Conservation (phyloP, 192 early-diverging fungal species). For the Gamsiella multidivaricata region DNA sequence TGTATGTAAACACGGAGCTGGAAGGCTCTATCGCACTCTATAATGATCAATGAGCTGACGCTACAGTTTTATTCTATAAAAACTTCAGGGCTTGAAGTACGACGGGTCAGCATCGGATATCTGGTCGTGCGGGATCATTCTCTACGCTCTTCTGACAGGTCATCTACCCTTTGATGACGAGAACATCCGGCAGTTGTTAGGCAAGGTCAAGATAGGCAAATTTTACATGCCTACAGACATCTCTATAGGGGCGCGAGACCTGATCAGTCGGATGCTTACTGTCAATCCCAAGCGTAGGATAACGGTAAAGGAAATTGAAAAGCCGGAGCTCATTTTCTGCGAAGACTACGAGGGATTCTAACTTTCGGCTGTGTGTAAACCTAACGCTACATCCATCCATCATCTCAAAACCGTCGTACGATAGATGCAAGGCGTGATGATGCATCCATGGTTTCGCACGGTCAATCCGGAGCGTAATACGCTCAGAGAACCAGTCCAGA, state of each 20-base stretch:
- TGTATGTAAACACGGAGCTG: constrained; percentile 11
- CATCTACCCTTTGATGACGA: constrained; percentile 76
- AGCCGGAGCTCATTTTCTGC: too few species aligned
- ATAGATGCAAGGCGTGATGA: constrained; percentile 64
- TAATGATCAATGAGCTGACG: too few species aligned
- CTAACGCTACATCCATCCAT: too few species aligned
- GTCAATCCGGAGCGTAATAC: constrained; percentile 50
- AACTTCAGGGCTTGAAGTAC: constrained; percentile 64
- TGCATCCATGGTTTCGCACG: constrained; percentile 61
- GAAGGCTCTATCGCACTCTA: background rate
- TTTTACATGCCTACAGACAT: constrained; percentile 65
- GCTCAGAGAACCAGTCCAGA: constrained; percentile 38
- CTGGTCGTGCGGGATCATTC: constrained; percentile 84
- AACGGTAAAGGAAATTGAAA: constrained; percentile 41
- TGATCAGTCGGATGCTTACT: constrained; percentile 60
- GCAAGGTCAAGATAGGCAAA: constrained; percentile 60
- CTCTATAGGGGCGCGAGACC: constrained; percentile 56
- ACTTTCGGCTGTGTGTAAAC: too few species aligned
- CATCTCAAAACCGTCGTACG: too few species aligned
- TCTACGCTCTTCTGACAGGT: constrained; percentile 80
- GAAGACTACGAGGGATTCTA: too few species aligned
- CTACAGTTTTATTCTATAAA: too few species aligned
- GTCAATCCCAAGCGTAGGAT: constrained; percentile 58
- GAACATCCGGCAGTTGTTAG: constrained; percentile 41
- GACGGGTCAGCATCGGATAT: constrained; percentile 79